Base-by-base conservation (phyloP, 768 basidiomycete genomes). In the Ephemerocybe angulata region DNA sequence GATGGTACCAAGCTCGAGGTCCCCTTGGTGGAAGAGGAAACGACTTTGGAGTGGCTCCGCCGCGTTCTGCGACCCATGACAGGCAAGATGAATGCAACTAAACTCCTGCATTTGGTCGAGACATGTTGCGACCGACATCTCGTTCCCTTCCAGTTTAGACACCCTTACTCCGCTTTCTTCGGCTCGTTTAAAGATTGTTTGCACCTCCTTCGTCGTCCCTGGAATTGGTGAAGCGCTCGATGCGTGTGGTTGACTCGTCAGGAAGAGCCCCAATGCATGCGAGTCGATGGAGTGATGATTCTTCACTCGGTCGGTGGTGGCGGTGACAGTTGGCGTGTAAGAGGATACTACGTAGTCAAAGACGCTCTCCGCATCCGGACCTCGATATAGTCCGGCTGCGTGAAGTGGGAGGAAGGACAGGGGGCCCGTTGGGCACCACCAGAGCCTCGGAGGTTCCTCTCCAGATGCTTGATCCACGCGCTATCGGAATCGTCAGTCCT, bases 261-360 rank as follows among this genome's bases (percentile, higher is more conserved):
- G 28, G 24, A 64, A 55, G 8, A 60, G 30, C 25, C 55, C 51
- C 7, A 33, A 24, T n/a, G 4, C 28, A 1, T 40, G 48, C 11
- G 37, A 6, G 21, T 40, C 22, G 24, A 28, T 11, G 15, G 10
- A 6, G 13, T 21, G 35, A 41, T 7, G 13, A 22, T 38, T 41
- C 21, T 28, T 51, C 25, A 52, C 50, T 24, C 51, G 52, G 22
- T 54, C 22, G 17, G 62, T 17, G 5, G 63, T 42, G 0, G 52
- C 41, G 17, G 37, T 41, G 12, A 63, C n/a, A n/a, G 49, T 56
- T 25, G 63, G 47, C n/a, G 57, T 63, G 56, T 65, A 65, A 25
- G 64, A 63, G 3, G 62, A 65, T 10, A 61, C 51, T 10, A 50
- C 60, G 37, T 52, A 61, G 33, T 63, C 58, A 6, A 53, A 53